Conservation (phyloP, 108 stramenopile genomes). For the Fragilaria crotonensis region DNA sequence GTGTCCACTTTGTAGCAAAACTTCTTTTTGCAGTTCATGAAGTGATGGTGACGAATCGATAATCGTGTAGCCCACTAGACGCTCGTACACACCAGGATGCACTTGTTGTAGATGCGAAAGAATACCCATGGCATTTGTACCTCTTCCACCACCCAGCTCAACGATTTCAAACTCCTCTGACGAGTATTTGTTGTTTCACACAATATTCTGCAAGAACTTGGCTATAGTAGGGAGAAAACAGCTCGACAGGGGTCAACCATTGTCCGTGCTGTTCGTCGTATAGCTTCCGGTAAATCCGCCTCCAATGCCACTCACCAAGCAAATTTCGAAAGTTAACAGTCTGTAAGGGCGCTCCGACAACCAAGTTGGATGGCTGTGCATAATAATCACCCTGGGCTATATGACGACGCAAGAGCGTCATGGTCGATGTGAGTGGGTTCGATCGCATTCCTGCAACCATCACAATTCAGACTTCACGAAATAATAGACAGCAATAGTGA, state of each 20-base stretch:
- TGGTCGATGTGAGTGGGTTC: no score
- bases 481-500: no score
- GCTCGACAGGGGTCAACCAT: conserved; percentile 83
- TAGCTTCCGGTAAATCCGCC: conserved; percentile 29
- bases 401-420: no score
- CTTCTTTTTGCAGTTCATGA: conserved; percentile 47
- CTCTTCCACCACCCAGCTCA: conserved; percentile 76
- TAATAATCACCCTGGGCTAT: conserved; percentile 48
- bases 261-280: conserved; percentile 67
- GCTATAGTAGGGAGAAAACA: conserved; percentile 71
- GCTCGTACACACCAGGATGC: conserved; percentile 43
- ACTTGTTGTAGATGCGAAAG: conserved; percentile 39
- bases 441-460: no score
- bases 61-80: conserved; percentile 52
- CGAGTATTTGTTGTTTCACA: no score
- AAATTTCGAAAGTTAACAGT: conserved; percentile 39
- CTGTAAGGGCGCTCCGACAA: conserved; percentile 23
- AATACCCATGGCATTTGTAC: conserved; percentile 70
- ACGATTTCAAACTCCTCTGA: no score
- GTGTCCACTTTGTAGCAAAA: conserved; percentile 29
- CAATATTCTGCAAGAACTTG: conserved; percentile 65
- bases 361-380: conserved; percentile 34
- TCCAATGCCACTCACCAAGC: conserved; percentile 76
- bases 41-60: conserved; percentile 73
- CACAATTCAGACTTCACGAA: no score